Evolutionary conservation across 805 yeast genomes (phyloP).

Genomic region (Candida golubevii): DNA sequence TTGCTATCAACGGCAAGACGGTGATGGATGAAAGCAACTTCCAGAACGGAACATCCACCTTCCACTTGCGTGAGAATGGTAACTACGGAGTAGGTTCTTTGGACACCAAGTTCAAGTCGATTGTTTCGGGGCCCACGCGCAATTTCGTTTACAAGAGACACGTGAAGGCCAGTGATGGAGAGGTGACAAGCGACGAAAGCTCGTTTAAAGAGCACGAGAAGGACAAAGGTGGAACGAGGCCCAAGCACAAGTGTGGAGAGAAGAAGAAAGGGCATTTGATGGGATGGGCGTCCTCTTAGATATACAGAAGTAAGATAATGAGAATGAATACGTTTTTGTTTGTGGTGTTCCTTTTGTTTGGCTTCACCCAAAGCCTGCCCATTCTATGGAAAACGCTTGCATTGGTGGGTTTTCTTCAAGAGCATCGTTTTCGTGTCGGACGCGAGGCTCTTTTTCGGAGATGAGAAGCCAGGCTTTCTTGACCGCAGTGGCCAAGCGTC

Average conservation of each 20-base stretch:
- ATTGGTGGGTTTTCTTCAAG: conserved; percentile 15
- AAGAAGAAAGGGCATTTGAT: too few species aligned
- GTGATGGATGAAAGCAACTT: conserved; percentile 22
- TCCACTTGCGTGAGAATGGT: conserved; percentile 40
- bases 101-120: conserved; percentile 26
- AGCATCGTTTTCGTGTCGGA: conserved; percentile 7
- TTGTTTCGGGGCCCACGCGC: conserved; percentile 17
- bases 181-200: conserved; percentile 16
- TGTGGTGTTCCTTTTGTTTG: not conserved
- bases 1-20: conserved; percentile 16
- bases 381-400: conserved; percentile 71
- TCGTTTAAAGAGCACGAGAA: conserved; percentile 1
- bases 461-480: conserved; percentile 75
- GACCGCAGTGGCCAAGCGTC: conserved; percentile 88
- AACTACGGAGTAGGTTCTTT: conserved; percentile 43
- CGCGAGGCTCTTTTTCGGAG: conserved; percentile 25
- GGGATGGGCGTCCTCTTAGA: too few species aligned
- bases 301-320: not conserved
- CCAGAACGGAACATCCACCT: conserved; percentile 46
- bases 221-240: not conserved
- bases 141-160: conserved; percentile 24
- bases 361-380: conserved; percentile 86
- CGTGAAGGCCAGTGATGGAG: conserved; percentile 33
- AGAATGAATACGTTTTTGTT: not conserved
- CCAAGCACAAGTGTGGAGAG: too few species aligned